Conservation (phyloP, 352 stramenopile species). For the Pythium insidiosum region DNA sequence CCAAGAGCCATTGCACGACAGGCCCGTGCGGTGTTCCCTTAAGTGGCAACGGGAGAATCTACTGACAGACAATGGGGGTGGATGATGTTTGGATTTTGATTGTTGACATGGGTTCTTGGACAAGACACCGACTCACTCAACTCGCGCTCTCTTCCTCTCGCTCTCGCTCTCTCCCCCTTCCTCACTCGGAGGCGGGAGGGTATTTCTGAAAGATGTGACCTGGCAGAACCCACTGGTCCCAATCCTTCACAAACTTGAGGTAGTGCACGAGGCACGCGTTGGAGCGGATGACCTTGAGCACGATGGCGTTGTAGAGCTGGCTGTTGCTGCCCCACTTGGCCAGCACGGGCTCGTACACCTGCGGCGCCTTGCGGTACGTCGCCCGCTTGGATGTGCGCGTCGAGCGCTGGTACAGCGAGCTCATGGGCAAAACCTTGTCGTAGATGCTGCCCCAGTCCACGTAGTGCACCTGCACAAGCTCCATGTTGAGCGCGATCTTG, state of each 20-base stretch:
- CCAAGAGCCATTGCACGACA: too few relatives aligned
- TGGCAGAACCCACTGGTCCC: conserved; percentile 74
- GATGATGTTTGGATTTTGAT: too few relatives aligned
- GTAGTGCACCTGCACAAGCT: conserved; percentile 73
- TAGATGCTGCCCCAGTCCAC: conserved; percentile 77
- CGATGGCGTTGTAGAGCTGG: conserved; percentile 70
- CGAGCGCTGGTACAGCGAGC: conserved; percentile 46
- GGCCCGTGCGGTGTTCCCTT: too few relatives aligned
- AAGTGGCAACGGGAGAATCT: too few relatives aligned
- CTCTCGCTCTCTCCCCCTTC: too few relatives aligned
- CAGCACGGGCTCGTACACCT: conserved; percentile 61
- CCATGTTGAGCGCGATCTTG: conserved; percentile 54
- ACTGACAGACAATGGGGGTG: too few relatives aligned
- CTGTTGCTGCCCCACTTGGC: conserved; percentile 59
- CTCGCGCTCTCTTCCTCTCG: neutral
- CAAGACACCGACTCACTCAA: too few relatives aligned
- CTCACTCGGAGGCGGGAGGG: too few relatives aligned
- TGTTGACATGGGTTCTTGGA: too few relatives aligned
- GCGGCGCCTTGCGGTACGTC: conserved; percentile 46
- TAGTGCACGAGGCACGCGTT: conserved; percentile 77
- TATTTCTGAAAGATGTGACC: conserved; percentile 80
- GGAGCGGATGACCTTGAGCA: conserved; percentile 69
- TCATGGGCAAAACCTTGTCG: conserved; percentile 64
- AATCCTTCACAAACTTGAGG: conserved; percentile 78
- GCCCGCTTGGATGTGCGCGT: conserved; percentile 33